Conservation (phyloP, 495 filamentous ascomycete genomes). For the Chaetomium tenue region DNA sequence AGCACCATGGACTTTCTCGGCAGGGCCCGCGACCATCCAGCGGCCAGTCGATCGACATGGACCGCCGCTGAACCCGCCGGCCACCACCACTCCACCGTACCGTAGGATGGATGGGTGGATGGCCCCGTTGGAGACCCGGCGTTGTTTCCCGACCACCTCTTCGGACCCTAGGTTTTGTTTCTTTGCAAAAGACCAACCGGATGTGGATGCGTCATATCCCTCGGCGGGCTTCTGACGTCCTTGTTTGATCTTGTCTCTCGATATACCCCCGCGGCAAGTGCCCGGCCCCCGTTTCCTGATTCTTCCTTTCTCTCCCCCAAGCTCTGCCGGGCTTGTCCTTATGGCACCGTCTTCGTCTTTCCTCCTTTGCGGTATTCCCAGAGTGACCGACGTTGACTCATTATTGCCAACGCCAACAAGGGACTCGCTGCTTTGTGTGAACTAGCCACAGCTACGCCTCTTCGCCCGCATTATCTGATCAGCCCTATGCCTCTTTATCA, state of each 20-base stretch:
- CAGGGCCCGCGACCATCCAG: constrained; percentile 19
- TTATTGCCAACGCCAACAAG: constrained; percentile 14
- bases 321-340: constrained; percentile 1
- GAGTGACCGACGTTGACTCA: constrained; percentile 1
- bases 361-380: constrained; percentile 6
- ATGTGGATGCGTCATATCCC: constrained; percentile 18
- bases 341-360: background rate
- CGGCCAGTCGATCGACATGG: constrained; percentile 16
- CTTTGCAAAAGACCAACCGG: constrained; percentile 14
- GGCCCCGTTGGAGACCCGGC: constrained; percentile 10
- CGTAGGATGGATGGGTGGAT: background rate
- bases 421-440: constrained; percentile 12
- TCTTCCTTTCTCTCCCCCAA: constrained; percentile 3
- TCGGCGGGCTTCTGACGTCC: background rate
- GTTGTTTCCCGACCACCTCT: constrained; percentile 17
- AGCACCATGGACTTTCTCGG: background rate
- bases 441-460: constrained; percentile 1
- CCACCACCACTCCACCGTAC: constrained; percentile 11
- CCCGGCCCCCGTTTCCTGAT: background rate
- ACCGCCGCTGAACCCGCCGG: background rate
- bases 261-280: constrained; percentile 21
- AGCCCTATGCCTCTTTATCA: constrained; percentile 10
- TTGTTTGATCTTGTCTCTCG: constrained; percentile 1
- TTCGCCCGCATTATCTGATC: background rate
- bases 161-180: constrained; percentile 17